Conservation (phyloP, 2,329 filamentous ascomycete species). For the Colletotrichum sublineola region DNA sequence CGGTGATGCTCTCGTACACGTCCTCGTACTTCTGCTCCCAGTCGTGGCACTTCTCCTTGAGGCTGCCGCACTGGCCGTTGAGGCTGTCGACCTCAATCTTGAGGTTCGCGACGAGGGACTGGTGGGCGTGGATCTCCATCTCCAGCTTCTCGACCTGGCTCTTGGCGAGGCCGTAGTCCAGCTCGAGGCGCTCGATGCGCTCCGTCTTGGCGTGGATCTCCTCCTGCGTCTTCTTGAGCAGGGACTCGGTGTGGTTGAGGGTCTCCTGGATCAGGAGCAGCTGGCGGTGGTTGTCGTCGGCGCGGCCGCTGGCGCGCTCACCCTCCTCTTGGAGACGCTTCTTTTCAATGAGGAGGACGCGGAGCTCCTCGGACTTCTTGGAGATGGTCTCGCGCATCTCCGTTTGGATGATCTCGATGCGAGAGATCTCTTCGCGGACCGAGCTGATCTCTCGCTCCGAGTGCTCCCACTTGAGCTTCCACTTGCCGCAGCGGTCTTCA, state of each 20-base stretch:
- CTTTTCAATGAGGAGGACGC: constrained; percentile 28
- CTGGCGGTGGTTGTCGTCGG: constrained; percentile 33
- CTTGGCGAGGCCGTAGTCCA: not conserved
- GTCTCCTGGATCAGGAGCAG: constrained; percentile 23
- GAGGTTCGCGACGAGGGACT: constrained; percentile 7
- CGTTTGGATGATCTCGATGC: constrained; percentile 4
- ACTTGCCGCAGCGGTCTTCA: constrained; percentile 29
- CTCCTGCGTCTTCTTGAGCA: constrained; percentile 25
- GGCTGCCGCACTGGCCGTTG: constrained; percentile 15
- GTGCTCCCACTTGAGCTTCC: constrained; percentile 39
- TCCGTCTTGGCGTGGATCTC: constrained; percentile 30
- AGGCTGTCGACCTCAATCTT: constrained; percentile 29
- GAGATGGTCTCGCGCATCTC: constrained; percentile 29
- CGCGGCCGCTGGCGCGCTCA: constrained; percentile 14
- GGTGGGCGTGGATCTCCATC: constrained; percentile 19
- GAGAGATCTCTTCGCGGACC: constrained; percentile 30
- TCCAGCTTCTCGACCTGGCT: constrained; percentile 16
- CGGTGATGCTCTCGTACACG: constrained; percentile 35
- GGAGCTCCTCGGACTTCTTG: constrained; percentile 30
- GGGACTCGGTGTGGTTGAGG: constrained; percentile 20
- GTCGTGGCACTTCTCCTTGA: constrained; percentile 32
- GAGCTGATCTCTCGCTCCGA: constrained; percentile 24
- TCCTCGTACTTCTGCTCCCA: constrained; percentile 34
- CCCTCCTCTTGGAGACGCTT: constrained; percentile 35
- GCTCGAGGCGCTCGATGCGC: constrained; percentile 25